phyloP scores from a whole-genome alignment of 257 asterid genomes.

The Marsdenia floribunda region DNA sequence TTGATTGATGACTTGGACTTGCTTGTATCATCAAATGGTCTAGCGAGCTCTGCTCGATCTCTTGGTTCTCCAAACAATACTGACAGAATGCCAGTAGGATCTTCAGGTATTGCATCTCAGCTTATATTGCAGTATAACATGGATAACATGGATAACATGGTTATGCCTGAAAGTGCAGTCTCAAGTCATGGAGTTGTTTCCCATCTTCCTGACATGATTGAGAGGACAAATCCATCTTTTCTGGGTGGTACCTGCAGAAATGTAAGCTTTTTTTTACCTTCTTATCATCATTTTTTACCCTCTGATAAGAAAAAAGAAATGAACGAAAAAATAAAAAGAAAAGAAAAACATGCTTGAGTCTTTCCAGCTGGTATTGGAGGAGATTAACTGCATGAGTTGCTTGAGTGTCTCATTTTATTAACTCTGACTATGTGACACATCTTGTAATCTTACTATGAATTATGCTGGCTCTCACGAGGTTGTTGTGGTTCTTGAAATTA shows the following conservation, averaged over 20 bases:
- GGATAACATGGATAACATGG: conserved; percentile 27
- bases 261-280: conserved; percentile 19
- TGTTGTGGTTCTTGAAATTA: background rate
- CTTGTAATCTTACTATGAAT: background rate
- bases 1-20: conserved; percentile 21
- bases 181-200: conserved; percentile 30
- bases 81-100: conserved; percentile 38
- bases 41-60: conserved; percentile 28
- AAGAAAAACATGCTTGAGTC: background rate
- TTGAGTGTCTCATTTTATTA: background rate
- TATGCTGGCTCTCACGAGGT: background rate
- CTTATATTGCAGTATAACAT: conserved; percentile 33
- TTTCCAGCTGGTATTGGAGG: background rate
- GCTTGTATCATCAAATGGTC: conserved; percentile 26
- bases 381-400: background rate
- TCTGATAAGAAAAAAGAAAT: background rate
- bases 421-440: background rate
- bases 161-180: conserved; percentile 38
- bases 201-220: conserved; percentile 20
- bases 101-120: conserved; percentile 44
- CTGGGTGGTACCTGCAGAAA: conserved; percentile 13
- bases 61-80: conserved; percentile 35
- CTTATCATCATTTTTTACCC: background rate
- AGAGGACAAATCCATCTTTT: conserved; percentile 19
- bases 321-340: background rate